Base-by-base conservation (phyloP, 345 rosid genomes). In the Gynandropsis gynandra region DNA sequence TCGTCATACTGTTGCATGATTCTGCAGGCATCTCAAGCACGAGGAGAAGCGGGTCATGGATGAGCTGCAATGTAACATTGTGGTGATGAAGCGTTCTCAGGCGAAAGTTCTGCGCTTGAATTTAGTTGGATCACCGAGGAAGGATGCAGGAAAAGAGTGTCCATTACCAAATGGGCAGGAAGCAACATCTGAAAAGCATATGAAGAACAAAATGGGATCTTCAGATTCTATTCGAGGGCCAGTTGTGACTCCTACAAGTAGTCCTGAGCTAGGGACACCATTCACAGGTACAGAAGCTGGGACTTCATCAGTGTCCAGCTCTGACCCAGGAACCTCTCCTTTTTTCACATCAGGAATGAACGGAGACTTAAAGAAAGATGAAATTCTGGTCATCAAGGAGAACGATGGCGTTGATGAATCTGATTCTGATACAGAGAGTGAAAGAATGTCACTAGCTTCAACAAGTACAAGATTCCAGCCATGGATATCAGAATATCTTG, bases 31-130 rank as follows among this genome's bases (percentile, higher is more conserved):
- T 43, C 80, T 93, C 34, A 93, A 81, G 70, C 70, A 74, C 0
- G 99, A 93, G 66, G 84, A 81, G 78, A 88, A 81, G 56, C 54
- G 75, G 46, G 88, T 97, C 70, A 77, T 88, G 63, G 95, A 88
- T 60, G 96, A 93, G 72, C 61, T 93, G 56, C 95, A 93, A 48
- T 93, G 99, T 71, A 93, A 93, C 80, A 88, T 93, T 58, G 97
- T 85, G 62, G 86, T 76, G 9, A 81, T 88, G 85, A 93, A 85
- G 64, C 83, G 78, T 34, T 83, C 97, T 50, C 80, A 83, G 40
- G 81, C 92, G 0, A 88, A 93, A 72, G 84, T 93, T 59, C 78
- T 93, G 36, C 97, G 99, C 29, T 77, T 93, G 72, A 85, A 88
- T 71, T 78, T 93, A 80, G 87, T 79, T 19, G 96, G 97, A 47